Conservation (phyloP, 2,329 filamentous ascomycete species). For the Trichophyton equinum region DNA sequence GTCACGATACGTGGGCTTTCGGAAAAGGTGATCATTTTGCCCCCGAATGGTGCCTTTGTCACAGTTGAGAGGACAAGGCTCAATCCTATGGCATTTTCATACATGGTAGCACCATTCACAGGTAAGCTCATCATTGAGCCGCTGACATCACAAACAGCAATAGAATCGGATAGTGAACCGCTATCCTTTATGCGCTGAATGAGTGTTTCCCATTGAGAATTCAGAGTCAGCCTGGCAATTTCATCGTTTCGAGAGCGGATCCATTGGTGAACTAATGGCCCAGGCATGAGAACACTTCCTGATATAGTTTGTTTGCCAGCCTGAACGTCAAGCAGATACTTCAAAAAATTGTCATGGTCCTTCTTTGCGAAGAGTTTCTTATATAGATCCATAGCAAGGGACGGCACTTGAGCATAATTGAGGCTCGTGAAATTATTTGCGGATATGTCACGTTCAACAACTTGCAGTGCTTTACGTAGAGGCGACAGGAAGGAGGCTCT, state of each 20-base stretch:
- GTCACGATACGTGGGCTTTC: conserved; percentile 29
- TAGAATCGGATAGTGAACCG: conserved; percentile 40
- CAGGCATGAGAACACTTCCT: conserved; percentile 44
- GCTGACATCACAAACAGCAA: conserved; percentile 48
- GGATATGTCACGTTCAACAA: conserved; percentile 39
- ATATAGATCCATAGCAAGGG: conserved; percentile 46
- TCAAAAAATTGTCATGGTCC: conserved; percentile 38
- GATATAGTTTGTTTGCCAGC: conserved; percentile 41
- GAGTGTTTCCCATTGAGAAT: conserved; percentile 45
- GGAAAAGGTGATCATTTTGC: conserved; percentile 45
- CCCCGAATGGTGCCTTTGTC: conserved; percentile 41
- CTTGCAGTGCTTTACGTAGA: conserved; percentile 39
- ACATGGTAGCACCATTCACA: conserved; percentile 36
- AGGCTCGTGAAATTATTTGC: conserved; percentile 44
- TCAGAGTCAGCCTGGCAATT: conserved; percentile 14
- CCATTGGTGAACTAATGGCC: conserved; percentile 33
- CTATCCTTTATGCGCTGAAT: conserved; percentile 47
- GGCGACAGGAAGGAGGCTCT: conserved; percentile 39
- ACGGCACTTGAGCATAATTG: conserved; percentile 46
- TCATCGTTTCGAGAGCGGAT: conserved; percentile 15
- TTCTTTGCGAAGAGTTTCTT: conserved; percentile 38
- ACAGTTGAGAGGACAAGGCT: conserved; percentile 45
- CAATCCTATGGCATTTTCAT: conserved; percentile 45
- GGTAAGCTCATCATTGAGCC: conserved; percentile 40
- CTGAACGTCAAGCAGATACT: conserved; percentile 40